Evolutionary conservation across 2,329 filamentous ascomycete genomes (phyloP).

Genomic region (Neopestalotiopsis sp.): DNA sequence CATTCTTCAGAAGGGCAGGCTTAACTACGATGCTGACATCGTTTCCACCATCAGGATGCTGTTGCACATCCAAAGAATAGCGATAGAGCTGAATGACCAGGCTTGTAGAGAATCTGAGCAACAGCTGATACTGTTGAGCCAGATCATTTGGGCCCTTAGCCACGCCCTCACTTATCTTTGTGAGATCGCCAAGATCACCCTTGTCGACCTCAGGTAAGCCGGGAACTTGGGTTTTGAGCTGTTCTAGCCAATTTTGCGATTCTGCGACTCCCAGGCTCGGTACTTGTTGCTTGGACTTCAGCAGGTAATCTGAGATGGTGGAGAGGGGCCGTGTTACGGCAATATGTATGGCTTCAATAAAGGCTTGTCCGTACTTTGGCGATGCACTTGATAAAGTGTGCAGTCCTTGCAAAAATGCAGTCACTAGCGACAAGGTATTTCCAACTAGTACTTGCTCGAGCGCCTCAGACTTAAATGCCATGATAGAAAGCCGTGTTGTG

Average conservation of each 20-base stretch:
- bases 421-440: conserved; percentile 47
- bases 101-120: conserved; percentile 33
- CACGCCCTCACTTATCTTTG: conserved; percentile 18
- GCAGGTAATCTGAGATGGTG: not conserved
- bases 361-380: conserved; percentile 30
- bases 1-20: conserved; percentile 23
- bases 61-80: conserved; percentile 27
- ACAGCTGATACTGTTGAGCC: conserved; percentile 20
- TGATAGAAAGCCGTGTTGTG: conserved; percentile 50
- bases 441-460: conserved; percentile 35
- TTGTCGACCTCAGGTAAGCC: conserved; percentile 21
- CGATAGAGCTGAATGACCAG: conserved; percentile 36
- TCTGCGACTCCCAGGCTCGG: not conserved
- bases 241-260: conserved; percentile 23
- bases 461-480: conserved; percentile 53
- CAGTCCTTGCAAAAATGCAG: conserved; percentile 36
- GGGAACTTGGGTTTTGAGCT: conserved; percentile 1
- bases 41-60: conserved; percentile 12
- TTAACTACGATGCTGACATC: conserved; percentile 27
- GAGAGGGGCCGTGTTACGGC: conserved; percentile 22
- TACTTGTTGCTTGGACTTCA: not conserved
- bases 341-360: conserved; percentile 36
- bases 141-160: conserved; percentile 21
- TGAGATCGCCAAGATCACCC: conserved; percentile 21
- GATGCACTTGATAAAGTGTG: conserved; percentile 29